Base-by-base conservation (phyloP, 805 yeast species). In the Candida easanensis region DNA sequence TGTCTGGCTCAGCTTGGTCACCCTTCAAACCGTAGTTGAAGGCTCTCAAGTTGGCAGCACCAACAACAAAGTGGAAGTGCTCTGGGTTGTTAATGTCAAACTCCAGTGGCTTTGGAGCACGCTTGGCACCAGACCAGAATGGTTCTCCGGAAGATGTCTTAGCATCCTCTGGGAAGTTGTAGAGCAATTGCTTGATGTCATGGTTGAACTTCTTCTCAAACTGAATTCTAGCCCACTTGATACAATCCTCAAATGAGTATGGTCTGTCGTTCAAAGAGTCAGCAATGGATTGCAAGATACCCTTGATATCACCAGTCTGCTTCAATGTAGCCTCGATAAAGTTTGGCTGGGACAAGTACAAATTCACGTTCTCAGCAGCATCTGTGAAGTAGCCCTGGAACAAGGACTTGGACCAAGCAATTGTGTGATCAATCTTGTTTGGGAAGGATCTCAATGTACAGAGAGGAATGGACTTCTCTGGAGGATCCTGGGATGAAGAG, bases 381-480 rank as follows among this genome's bases (percentile, higher is more conserved):
- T 91, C 97, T 28, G 80, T 73, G 65, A 93, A 93, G 60, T 80
- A 88, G 17, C 93, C 96, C 72, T 86, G 93, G 76, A 93, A 93
- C 61, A 88, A 73, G 16, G 89, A 82, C 69, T 95, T 95, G 14
- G 98, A 96, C 99, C 99, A 93, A 5, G 99, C 98, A 68, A 93
- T 93, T 1, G 99, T 93, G 62, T 93, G 99, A 63, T 93, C 99
- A 57, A 93, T 93, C 68, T 91, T 91, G 67, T 89, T 87, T 44
- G 99, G 99, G 83, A 93, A 93, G 4, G 96, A 87, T 68, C 98
- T 82, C 62, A 93, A 75, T 3, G 99, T 93, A 76, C 99, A 93
- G 59, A 93, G 75, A 25, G 99, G 99, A 60, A 93, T 90, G 4
- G 96, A 82, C 68, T 89, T 89, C 71, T 93, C 99, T 30, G 99